Evolutionary conservation across 148 eudicot species (phyloP), one percentile per base, ranked within the genome.

Genomic region (Dianthus caryophyllus): DNA sequence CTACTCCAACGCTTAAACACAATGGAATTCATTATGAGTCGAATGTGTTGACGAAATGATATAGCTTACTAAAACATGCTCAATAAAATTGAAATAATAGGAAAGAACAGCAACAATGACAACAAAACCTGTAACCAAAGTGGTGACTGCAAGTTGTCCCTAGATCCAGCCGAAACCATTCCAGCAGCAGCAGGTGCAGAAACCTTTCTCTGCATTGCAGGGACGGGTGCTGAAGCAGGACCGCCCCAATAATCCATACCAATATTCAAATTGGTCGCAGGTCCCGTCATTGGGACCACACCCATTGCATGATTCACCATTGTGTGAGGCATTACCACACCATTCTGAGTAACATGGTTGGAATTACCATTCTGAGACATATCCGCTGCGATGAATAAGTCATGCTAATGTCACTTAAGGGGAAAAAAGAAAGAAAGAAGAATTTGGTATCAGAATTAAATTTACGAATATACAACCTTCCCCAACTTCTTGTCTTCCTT

Each of bases 181-280:
- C 97, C 99, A 48, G 86, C 84, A 52, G 84, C 84, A 77, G 83
- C 81, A 31, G 90, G 76, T 77, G 88, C 60, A 77, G 90, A 73
- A 57, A 81, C 81, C 75, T 88, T 88, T 46, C 93, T 92, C 56
- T 64, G 87, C 73, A 86, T 76, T 50, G 85, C 84, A 63, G 86
- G 93, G 44, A 84, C 70, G 12, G 90, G 69, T 64, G 98, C 67
- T 44, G 87, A 46, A 64, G 84, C 74, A 56, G 90, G 76, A 65
- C 79, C 63, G 39, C 88, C 89, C 99, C 99, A 95, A 68, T 90
- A 90, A 68, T 95, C 99, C 99, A 90, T 90, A 53, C 99, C 97
- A 59, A 90, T 95, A 76, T 95, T 90, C 70, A 95, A 74, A 78
- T 90, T 95, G 20, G 99, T 95, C 38, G 96, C 80, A 61, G 99